These are phyloP conservation scores for Ganoderma sp. DNA, from an alignment of 1,284 basidiomycete genomes.

Conservation along the genomic window DNA sequence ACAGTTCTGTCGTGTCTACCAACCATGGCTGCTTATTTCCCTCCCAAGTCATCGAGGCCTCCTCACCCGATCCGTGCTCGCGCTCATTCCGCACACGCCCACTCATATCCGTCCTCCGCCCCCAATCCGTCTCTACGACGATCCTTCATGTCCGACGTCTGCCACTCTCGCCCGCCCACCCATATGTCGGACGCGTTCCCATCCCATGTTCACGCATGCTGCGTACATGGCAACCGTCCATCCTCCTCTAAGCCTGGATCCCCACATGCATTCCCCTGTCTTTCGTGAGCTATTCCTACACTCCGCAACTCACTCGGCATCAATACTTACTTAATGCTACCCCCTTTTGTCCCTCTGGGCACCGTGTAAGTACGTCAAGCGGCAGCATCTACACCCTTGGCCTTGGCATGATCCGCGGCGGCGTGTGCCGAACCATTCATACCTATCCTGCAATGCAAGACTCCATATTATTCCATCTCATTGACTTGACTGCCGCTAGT, in stretches of 20 bases:
- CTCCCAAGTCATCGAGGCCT: background rate
- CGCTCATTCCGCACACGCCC: background rate
- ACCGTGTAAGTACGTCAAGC: background rate
- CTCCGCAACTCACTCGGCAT: background rate
- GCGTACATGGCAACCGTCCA: background rate
- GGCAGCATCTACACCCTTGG: background rate
- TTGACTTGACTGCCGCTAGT: background rate
- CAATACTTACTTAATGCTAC: background rate
- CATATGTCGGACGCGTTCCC: background rate
- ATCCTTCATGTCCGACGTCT: slow-evolving; percentile 4
- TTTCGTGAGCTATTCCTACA: background rate
- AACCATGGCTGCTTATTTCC: background rate
- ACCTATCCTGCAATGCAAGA: background rate
- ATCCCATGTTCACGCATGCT: background rate
- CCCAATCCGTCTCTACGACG: background rate
- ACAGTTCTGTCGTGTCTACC: background rate
- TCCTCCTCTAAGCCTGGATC: background rate
- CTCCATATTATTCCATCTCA: background rate
- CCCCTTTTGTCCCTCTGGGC: no score
- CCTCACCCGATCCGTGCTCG: background rate
- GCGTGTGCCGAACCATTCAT: background rate
- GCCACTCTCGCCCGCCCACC: background rate
- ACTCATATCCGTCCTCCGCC: slow-evolving; percentile 4
- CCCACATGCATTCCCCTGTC: background rate
- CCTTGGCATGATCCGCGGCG: background rate